Evolutionary conservation across 495 filamentous ascomycete genomes (phyloP), one percentile per base, ranked within the genome.

Genomic region (Neurospora tetraspora): DNA sequence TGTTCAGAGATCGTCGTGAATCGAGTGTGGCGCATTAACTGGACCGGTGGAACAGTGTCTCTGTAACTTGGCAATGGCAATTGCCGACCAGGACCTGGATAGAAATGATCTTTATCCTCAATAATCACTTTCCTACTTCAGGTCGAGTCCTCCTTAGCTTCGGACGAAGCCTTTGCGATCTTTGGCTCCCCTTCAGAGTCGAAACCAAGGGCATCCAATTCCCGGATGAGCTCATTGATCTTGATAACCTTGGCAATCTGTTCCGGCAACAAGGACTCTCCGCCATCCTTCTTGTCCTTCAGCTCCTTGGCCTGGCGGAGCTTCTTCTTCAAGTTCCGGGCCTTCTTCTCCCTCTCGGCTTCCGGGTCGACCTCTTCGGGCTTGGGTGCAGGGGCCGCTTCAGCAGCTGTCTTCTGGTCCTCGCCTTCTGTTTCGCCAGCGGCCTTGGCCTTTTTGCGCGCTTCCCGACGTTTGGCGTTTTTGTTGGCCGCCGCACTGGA

Each of bases 221-320:
- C 94, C 39, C 94, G 87, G 70, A 97, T 91, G 23, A 99, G 86
- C 82, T 98, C 96, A 69, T 93, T 92, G 78, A 99, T 96, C 81
- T 94, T 97, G 78, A 97, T 96, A 65, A 99, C 91, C 84, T 99
- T 99, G 73, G 94, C 94, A 70, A 98, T 90, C 83, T 99, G 96
- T 82, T 99, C 96, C 0, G 96, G 96, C 16, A 97, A 84, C 74
- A 99, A 81, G 0, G 86, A 83, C 74, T 91, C 91, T 34, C 96
- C 96, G 43, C 89, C 88, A 31, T 97, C 92, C 82, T 97, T 97
- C 85, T 97, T 97, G 76, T 90, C 91, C 77, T 92, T 91, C 53
- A 99, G 83, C 2, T 98, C 96, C 74, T 91, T 91, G 3, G 96
- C 96, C 80, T 98, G 96, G 72, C 92, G 89, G 43, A 99, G 86